Conservation (phyloP, 495 filamentous ascomycete species). For the Hamigera avellanea region DNA sequence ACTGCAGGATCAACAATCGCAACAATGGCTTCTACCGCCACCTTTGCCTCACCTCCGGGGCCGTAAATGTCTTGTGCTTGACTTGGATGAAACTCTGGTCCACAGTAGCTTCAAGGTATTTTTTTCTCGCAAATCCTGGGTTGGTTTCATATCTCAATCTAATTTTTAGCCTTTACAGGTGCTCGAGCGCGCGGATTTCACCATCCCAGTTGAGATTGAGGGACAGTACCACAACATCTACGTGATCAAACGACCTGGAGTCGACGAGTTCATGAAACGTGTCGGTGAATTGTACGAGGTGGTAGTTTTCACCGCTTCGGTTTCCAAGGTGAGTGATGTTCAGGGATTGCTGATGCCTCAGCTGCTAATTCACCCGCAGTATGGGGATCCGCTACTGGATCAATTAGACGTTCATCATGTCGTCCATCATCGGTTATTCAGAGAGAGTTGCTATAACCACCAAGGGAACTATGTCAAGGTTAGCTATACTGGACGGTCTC, state of each 20-base stretch:
- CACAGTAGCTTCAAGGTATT: conserved; percentile 98
- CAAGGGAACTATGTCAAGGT: conserved; percentile 99
- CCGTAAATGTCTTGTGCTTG: conserved; percentile 88
- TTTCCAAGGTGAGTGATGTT: conserved; percentile 69
- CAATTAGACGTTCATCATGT: conserved; percentile 96
- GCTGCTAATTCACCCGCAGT: conserved; percentile 28
- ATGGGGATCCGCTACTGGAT: conserved; percentile 91
- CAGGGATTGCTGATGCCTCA: not conserved
- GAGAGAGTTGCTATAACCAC: conserved; percentile 98
- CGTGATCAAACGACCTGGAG: conserved; percentile 94
- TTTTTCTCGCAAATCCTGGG: not conserved
- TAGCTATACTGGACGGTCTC: conserved; percentile 4
- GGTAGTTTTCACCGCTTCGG: conserved; percentile 96
- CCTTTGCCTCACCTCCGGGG: conserved; percentile 65
- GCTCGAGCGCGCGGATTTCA: conserved; percentile 96
- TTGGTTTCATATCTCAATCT: conserved; percentile 2
- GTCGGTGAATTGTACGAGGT: conserved; percentile 97
- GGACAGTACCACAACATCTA: conserved; percentile 99
- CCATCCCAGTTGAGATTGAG: conserved; percentile 97
- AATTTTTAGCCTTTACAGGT: conserved; percentile 48
- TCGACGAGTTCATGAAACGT: conserved; percentile 97
- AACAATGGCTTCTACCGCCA: conserved; percentile 71
- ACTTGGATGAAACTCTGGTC: conserved; percentile 96
- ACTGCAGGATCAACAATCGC: conserved; percentile 32
- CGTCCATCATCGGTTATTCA: conserved; percentile 91